Conservation (phyloP, 2,329 filamentous ascomycete species). For the Microascus cirrosus region DNA sequence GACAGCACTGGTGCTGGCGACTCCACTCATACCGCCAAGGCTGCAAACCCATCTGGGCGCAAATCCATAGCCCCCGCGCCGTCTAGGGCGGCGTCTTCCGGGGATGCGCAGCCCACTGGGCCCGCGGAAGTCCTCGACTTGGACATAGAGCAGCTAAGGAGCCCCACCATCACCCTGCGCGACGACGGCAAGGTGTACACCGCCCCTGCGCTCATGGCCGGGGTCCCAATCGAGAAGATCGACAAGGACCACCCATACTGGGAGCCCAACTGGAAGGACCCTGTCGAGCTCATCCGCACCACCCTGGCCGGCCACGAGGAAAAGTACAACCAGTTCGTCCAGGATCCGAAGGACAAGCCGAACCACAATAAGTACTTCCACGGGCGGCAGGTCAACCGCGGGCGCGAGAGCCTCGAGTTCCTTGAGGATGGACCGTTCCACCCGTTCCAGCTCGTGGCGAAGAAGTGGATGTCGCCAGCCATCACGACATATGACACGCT, state of each 20-base stretch:
- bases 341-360: conserved; percentile 15
- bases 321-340: conserved; percentile 27
- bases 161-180: conserved; percentile 22
- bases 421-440: conserved; percentile 37
- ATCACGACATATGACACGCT: conserved; percentile 44
- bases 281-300: conserved; percentile 29
- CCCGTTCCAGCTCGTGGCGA: conserved; percentile 44
- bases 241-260: conserved; percentile 39
- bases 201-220: conserved; percentile 38
- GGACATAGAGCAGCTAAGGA: conserved; percentile 1
- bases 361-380: conserved; percentile 38
- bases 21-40: neutral
- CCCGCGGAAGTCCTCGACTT: neutral
- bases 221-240: conserved; percentile 42
- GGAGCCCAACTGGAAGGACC: conserved; percentile 39
- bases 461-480: conserved; percentile 32
- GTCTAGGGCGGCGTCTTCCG: neutral
- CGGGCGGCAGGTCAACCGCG: conserved; percentile 44
- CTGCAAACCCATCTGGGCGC: neutral
- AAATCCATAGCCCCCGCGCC: neutral
- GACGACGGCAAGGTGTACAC: conserved; percentile 38
- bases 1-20: neutral
- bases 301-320: conserved; percentile 34
- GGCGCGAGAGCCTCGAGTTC: conserved; percentile 39
- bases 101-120: neutral